These are phyloP conservation scores for Colletotrichum echinochloae DNA, from an alignment of 2,329 filamentous ascomycete species.

Conservation along the genomic window DNA sequence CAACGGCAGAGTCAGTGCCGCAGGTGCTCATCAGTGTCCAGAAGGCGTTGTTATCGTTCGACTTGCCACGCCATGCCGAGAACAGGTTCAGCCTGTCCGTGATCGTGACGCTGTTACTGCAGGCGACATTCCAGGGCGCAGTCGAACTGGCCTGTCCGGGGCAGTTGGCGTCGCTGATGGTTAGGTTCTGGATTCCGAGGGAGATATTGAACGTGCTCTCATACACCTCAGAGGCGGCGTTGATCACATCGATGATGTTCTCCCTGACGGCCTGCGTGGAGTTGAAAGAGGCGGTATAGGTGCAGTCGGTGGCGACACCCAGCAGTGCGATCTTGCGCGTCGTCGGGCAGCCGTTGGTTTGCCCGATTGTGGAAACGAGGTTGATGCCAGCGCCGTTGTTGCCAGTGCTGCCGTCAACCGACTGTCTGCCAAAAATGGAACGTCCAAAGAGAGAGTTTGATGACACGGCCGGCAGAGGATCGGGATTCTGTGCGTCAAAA, in stretches of 20 bases:
- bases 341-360: slow-evolving; percentile 83
- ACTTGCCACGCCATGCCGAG: slow-evolving; percentile 85
- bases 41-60: slow-evolving; percentile 85
- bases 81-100: slow-evolving; percentile 86
- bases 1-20: slow-evolving; percentile 85
- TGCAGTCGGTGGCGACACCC: slow-evolving; percentile 93
- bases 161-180: slow-evolving; percentile 80
- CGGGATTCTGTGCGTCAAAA: slow-evolving; percentile 56
- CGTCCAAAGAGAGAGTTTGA: slow-evolving; percentile 77
- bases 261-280: slow-evolving; percentile 71
- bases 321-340: slow-evolving; percentile 93
- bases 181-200: slow-evolving; percentile 87
- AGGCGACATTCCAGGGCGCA: slow-evolving; percentile 87
- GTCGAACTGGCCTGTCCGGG: slow-evolving; percentile 74
- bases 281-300: slow-evolving; percentile 81
- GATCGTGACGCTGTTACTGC: slow-evolving; percentile 73
- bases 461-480: slow-evolving; percentile 70
- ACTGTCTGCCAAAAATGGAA: slow-evolving; percentile 78
- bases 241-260: slow-evolving; percentile 87
- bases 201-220: slow-evolving; percentile 96
- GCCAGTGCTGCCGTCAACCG: slow-evolving; percentile 73
- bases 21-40: slow-evolving; percentile 92
- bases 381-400: slow-evolving; percentile 87
- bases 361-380: slow-evolving; percentile 81
- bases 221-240: slow-evolving; percentile 87